phyloP scores from a whole-genome alignment of 2,329 filamentous ascomycete species.

The Fusarium lateritium region DNA sequence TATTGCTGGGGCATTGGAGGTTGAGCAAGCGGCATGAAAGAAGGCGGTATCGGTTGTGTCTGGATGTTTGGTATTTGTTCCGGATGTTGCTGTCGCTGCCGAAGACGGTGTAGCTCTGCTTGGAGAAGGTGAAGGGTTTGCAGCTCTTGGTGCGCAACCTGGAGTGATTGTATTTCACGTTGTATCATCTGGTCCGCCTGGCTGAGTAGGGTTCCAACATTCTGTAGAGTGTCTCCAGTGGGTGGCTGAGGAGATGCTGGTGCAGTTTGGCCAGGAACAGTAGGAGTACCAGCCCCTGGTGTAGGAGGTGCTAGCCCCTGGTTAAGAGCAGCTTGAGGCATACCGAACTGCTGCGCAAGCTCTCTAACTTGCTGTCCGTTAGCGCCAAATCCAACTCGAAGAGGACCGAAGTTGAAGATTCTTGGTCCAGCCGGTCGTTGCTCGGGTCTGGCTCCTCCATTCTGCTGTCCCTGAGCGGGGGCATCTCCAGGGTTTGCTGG shows the following conservation, averaged over 20 bases:
- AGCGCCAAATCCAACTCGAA: conserved; percentile 84
- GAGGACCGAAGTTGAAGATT: conserved; percentile 80
- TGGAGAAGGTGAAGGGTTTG: conserved; percentile 77
- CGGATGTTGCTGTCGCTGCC: conserved; percentile 62
- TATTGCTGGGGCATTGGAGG: conserved; percentile 33
- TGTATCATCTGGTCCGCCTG: conserved; percentile 78
- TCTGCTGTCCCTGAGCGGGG: conserved; percentile 42
- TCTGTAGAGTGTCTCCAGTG: conserved; percentile 55
- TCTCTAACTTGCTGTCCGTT: conserved; percentile 76
- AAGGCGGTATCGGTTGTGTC: conserved; percentile 23
- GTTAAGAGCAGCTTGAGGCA: conserved; percentile 53
- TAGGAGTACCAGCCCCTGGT: conserved; percentile 35
- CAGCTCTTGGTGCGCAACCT: conserved; percentile 76
- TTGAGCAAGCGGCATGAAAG: conserved; percentile 25
- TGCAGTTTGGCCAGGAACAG: conserved; percentile 31
- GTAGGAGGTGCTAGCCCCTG: conserved; percentile 42
- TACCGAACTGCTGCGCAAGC: conserved; percentile 74
- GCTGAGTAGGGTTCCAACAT: conserved; percentile 72
- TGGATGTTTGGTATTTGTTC: conserved; percentile 47
- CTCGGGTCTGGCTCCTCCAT: conserved; percentile 44
- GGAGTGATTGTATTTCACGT: conserved; percentile 75
- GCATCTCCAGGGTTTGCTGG: conserved; percentile 43
- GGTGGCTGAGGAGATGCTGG: conserved; percentile 39
- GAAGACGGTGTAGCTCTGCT: conserved; percentile 76
- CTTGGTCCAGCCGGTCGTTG: conserved; percentile 62